These are phyloP conservation scores for Cinchona pubescens DNA, from an alignment of 257 asterid genomes.

Conservation along the genomic window DNA sequence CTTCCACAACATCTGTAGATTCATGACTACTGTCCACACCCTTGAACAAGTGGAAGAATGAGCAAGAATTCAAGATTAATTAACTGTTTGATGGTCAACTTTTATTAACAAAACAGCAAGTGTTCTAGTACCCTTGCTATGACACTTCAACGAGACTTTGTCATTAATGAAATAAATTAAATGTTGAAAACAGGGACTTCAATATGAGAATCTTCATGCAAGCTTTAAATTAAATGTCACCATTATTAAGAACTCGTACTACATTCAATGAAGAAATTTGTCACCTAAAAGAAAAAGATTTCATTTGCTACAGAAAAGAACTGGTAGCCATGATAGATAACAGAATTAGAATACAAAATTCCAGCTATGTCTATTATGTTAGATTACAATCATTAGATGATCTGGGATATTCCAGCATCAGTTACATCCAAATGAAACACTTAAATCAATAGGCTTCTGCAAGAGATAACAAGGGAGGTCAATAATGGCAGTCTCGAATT, in stretches of 20 bases:
- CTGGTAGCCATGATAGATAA: neutral
- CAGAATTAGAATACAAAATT: neutral
- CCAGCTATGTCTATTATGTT: neutral
- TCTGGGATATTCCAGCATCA: neutral
- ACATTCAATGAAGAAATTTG: neutral
- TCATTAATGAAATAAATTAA: neutral
- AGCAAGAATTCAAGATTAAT: neutral
- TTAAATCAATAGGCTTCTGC: neutral
- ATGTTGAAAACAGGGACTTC: neutral
- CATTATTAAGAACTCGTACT: neutral
- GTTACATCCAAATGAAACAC: neutral
- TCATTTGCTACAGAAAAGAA: neutral
- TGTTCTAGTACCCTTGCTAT: neutral
- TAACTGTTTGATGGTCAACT: neutral
- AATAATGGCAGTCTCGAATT: neutral
- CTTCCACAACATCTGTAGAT: conserved; percentile 69
- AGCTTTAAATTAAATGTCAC: neutral
- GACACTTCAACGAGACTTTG: neutral
- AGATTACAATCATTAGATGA: too few species aligned
- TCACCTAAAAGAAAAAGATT: neutral
- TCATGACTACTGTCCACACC: conserved; percentile 71
- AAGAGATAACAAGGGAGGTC: neutral
- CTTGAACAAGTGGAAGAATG: conserved; percentile 32
- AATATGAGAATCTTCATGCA: neutral
- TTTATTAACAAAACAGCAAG: neutral